A percentile compares a stretch with the other conserved stretches of the same genome.
Conservation (phyloP, 768 basidiomycete species). For the Flagelloscypha sp. region DNA sequence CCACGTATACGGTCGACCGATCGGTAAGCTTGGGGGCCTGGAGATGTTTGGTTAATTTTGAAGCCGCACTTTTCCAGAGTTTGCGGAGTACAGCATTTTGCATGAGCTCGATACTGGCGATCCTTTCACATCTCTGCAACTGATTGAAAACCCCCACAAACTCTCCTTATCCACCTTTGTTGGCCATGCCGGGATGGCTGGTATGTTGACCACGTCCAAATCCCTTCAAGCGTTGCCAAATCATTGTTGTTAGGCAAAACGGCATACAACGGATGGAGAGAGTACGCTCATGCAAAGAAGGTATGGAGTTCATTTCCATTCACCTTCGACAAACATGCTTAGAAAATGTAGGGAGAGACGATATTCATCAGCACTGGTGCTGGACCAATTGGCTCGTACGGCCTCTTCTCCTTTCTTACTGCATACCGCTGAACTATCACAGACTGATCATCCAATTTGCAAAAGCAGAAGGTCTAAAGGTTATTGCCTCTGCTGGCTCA, state of each 20-base stretch:
- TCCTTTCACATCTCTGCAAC: not conserved
- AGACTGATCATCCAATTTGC: conserved; percentile 25
- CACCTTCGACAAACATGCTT: not conserved
- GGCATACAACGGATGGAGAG: conserved; percentile 11
- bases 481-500: conserved; percentile 44
- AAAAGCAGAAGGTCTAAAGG: conserved; percentile 28
- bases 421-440: too few relatives aligned
- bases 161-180: conserved; percentile 17
- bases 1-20: conserved; percentile 30
- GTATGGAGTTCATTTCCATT: not conserved
- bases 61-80: conserved; percentile 10
- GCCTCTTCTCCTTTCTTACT: not conserved
- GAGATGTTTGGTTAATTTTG: conserved; percentile 1
- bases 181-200: conserved; percentile 25
- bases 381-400: conserved; percentile 4
- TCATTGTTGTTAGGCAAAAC: conserved; percentile 13
- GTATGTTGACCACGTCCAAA: conserved; percentile 3
- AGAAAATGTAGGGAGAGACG: not conserved
- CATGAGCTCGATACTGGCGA: conserved; percentile 4
- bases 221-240: conserved; percentile 4
- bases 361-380: conserved; percentile 5
- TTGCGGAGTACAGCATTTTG: conserved; percentile 10
- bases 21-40: conserved; percentile 3
- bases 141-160: conserved; percentile 2
- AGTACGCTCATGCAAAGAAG: conserved; percentile 8